Conservation (phyloP, 345 rosid species). For the Hibiscus trionum region DNA sequence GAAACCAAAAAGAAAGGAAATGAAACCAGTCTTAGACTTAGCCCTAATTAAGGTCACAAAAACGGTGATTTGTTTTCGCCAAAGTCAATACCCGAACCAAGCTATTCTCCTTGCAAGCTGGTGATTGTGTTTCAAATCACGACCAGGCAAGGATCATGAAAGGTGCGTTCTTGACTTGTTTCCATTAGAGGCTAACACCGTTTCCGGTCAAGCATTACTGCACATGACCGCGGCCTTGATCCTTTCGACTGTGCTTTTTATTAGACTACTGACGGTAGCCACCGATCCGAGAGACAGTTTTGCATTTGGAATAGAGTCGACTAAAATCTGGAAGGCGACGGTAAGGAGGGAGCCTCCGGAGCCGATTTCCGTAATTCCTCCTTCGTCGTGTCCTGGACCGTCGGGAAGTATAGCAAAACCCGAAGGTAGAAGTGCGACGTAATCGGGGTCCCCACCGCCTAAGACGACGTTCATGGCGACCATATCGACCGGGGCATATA, state of each 20-base stretch:
- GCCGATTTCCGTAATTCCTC: slow-evolving; percentile 38
- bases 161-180: slow-evolving; percentile 92
- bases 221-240: slow-evolving; percentile 60
- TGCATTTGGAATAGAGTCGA: slow-evolving; percentile 81
- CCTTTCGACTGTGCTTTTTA: slow-evolving; percentile 84
- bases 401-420: background rate
- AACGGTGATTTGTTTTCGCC: slow-evolving; percentile 5
- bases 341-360: slow-evolving; percentile 76
- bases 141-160: slow-evolving; percentile 30
- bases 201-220: slow-evolving; percentile 12
- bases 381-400: background rate
- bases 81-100: slow-evolving; percentile 87
- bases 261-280: slow-evolving; percentile 81
- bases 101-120: slow-evolving; percentile 24
- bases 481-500: background rate
- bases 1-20: background rate
- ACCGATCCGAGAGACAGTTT: slow-evolving; percentile 89
- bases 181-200: slow-evolving; percentile 3
- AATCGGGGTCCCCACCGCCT: background rate
- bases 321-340: slow-evolving; percentile 87
- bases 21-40: background rate
- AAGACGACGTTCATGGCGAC: background rate
- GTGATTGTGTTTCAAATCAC: slow-evolving; percentile 18
- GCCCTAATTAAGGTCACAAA: slow-evolving; percentile 5
- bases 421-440: background rate